Percentiles rank a stretch among this genome's conserved stretches.
phyloP scores from a whole-genome alignment of 495 filamentous ascomycete species.

The Acidomyces sp. region DNA sequence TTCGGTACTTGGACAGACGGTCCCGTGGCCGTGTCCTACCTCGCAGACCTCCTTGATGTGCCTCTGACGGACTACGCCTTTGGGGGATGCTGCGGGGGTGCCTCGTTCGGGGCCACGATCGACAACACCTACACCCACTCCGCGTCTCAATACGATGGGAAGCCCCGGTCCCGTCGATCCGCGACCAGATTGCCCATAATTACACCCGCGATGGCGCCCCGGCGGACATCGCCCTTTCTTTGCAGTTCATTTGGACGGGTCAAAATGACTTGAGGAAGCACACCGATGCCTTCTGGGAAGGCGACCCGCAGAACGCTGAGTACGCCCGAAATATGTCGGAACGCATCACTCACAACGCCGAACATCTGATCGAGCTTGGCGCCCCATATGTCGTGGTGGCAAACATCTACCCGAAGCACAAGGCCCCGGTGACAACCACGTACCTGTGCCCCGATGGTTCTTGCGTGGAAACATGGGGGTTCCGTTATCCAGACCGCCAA shows the following conservation, averaged over 20 bases:
- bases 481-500: slow-evolving; percentile 17
- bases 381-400: slow-evolving; percentile 18
- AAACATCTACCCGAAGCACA: slow-evolving; percentile 21
- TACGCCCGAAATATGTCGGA: slow-evolving; percentile 13
- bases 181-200: slow-evolving; percentile 17
- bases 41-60: slow-evolving; percentile 12
- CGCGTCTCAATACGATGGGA: slow-evolving; percentile 3
- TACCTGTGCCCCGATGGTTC: slow-evolving; percentile 14
- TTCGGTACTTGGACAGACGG: slow-evolving; percentile 26
- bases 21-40: slow-evolving; percentile 22
- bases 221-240: slow-evolving; percentile 7
- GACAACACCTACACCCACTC: slow-evolving; percentile 17
- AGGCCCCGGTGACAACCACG: slow-evolving; percentile 12
- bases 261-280: slow-evolving; percentile 17
- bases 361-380: slow-evolving; percentile 13
- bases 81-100: slow-evolving; percentile 17
- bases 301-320: slow-evolving; percentile 16
- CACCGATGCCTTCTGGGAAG: slow-evolving; percentile 19
- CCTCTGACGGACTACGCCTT: slow-evolving; percentile 19
- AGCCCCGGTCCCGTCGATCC: slow-evolving; percentile 11
- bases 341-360: slow-evolving; percentile 8
- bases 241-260: slow-evolving; percentile 20
- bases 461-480: slow-evolving; percentile 15
- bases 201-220: slow-evolving; percentile 12
- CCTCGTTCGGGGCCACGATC: slow-evolving; percentile 15